Evolutionary conservation across 106 monocot genomes (phyloP), one percentile per base, ranked within the genome.

Genomic region (Platanthera zijinensis): DNA sequence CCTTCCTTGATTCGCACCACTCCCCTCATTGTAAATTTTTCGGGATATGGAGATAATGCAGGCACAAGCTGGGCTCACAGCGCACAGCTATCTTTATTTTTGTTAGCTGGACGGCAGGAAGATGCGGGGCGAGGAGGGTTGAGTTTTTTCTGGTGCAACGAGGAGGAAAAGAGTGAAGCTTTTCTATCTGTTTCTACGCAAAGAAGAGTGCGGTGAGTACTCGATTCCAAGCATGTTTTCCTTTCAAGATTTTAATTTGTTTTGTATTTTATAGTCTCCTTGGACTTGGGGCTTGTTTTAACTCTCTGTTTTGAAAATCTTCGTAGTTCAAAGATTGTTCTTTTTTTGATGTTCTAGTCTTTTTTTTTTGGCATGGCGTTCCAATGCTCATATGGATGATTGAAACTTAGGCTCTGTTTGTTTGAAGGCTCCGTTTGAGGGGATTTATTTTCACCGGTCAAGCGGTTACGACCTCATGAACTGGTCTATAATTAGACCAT

Each of bases 151-250:
- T 11, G 70, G 70, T 47, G 70, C 5, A 13, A 10, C 10, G 45
- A 71, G 48, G 48, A 47, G 48, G 28, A 71, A 69, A 47, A 47
- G 39, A 14, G 13, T 11, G 68, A 48, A 47, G 6, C 70, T 71
- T 71, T 71, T 69, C 46, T 7, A 6, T 71, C 70, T 71, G 70
- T 28, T 46, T 71, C 7, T 71, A 48, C 70, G 17, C 45, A 48
- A 15, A 71, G 70, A 71, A 30, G 17, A 71, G 70, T 17, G 70
- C 17, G 45, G 70, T 48, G 70, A 48, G 70, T 25, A 22, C 64
- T 67, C 1, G 11, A 22, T 22, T 39, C 32, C 3, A 67, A 13
- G 21, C 10, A 67, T 39, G 12, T 39, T 67, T 39, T 39, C 39
- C 32, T 12, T 67, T 67, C 32, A 61, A 61, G 6, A 18, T 18